A percentile compares a stretch with the other conserved stretches of the same genome.
Conservation (phyloP, 768 basidiomycete genomes). For the Scleroderma citrinum region DNA sequence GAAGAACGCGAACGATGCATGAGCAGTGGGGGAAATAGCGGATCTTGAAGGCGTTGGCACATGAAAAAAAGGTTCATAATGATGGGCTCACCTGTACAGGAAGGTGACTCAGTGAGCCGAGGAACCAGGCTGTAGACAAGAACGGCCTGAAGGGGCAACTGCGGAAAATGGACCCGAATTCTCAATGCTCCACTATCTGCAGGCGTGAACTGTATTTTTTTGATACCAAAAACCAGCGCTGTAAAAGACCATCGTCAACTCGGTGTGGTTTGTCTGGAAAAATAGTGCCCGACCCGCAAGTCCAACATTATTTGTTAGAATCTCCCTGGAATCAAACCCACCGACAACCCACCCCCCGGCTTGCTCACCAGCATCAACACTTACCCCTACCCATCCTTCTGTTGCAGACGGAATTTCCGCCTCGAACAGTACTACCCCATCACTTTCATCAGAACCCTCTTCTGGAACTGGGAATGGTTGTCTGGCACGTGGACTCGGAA, state of each 20-base stretch:
- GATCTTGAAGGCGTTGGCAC: slow-evolving; percentile 32
- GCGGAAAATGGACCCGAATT: slow-evolving; percentile 46
- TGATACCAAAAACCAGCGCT: slow-evolving; percentile 38
- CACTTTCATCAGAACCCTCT: slow-evolving; percentile 70
- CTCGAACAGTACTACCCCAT: slow-evolving; percentile 64
- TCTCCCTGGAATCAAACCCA: slow-evolving; percentile 37
- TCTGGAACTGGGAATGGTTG: slow-evolving; percentile 57
- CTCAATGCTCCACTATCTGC: slow-evolving; percentile 31
- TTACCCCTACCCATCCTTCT: slow-evolving; percentile 47
- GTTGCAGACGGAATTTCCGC: slow-evolving; percentile 31
- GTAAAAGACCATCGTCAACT: slow-evolving; percentile 1
- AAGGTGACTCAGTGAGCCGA: slow-evolving; percentile 8
- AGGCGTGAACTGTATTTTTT: slow-evolving; percentile 28
- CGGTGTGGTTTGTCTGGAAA: neutral
- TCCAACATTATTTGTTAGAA: slow-evolving; percentile 28
- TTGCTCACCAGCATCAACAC: slow-evolving; percentile 41
- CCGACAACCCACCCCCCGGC: slow-evolving; percentile 59
- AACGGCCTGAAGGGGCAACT: slow-evolving; percentile 52
- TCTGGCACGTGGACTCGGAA: slow-evolving; percentile 55
- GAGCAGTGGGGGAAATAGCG: slow-evolving; percentile 60
- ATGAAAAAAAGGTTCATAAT: neutral
- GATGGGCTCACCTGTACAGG: slow-evolving; percentile 26
- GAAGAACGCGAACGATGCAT: slow-evolving; percentile 50
- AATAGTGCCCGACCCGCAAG: slow-evolving; percentile 36
- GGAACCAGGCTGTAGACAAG: slow-evolving; percentile 57